Conservation (phyloP, 2,329 filamentous ascomycete genomes). For the Fusarium verrucosum region DNA sequence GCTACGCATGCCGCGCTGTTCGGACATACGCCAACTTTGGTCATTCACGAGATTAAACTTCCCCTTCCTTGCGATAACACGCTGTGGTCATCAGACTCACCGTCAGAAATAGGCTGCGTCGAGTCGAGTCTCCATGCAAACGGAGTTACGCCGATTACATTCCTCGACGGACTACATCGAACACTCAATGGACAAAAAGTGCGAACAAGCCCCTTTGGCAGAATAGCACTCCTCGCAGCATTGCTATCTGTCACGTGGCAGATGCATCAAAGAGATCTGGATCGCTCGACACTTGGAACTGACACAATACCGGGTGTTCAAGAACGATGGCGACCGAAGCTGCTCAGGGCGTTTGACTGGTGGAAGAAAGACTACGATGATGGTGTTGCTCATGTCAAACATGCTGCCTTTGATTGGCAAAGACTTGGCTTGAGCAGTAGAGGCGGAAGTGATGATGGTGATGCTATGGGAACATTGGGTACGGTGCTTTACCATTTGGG, state of each 20-base stretch:
- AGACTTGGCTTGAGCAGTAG: slow-evolving; percentile 39
- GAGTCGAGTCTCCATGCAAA: slow-evolving; percentile 45
- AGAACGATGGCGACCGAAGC: slow-evolving; percentile 43
- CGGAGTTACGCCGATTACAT: slow-evolving; percentile 43
- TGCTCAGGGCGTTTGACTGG: slow-evolving; percentile 43
- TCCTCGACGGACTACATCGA: slow-evolving; percentile 42
- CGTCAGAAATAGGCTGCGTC: slow-evolving; percentile 44
- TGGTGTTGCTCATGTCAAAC: slow-evolving; percentile 42
- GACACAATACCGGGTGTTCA: slow-evolving; percentile 43
- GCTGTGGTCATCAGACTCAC: slow-evolving; percentile 44
- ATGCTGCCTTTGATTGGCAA: slow-evolving; percentile 45
- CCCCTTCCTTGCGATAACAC: slow-evolving; percentile 44
- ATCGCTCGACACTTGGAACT: slow-evolving; percentile 39
- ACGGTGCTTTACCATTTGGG: slow-evolving; percentile 44
- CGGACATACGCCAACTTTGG: slow-evolving; percentile 44
- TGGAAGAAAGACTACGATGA: slow-evolving; percentile 46
- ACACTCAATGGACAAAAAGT: slow-evolving; percentile 44
- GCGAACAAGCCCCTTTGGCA: slow-evolving; percentile 42
- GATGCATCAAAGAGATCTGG: slow-evolving; percentile 44
- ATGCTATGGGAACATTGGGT: slow-evolving; percentile 43
- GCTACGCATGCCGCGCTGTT: slow-evolving; percentile 44
- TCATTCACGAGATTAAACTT: slow-evolving; percentile 45
- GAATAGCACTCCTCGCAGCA: slow-evolving; percentile 40
- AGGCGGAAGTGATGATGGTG: slow-evolving; percentile 43
- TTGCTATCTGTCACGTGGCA: slow-evolving; percentile 44